A percentile compares a stretch with the other conserved stretches of the same genome.
Conservation (phyloP, 306 rosid species). For the Vachellia collinsii region DNA sequence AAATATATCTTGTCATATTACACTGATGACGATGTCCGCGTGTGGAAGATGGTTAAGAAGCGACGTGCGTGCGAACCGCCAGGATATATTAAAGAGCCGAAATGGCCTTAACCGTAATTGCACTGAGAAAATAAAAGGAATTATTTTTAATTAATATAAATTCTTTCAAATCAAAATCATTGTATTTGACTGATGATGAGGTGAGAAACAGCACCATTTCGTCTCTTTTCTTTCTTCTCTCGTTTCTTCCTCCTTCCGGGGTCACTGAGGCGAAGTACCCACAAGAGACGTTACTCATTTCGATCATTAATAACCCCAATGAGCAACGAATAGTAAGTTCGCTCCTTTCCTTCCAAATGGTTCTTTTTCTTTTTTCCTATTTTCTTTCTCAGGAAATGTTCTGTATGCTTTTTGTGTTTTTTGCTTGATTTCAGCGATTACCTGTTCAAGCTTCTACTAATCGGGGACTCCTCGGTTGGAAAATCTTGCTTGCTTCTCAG, state of each 20-base stretch:
- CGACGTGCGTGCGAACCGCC: neutral
- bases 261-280: neutral
- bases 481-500: no score
- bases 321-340: constrained; percentile 84
- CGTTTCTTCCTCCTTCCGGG: neutral
- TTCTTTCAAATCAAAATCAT: neutral
- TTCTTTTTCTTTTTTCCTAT: no score
- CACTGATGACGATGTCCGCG: neutral
- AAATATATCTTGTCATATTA: neutral
- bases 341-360: constrained; percentile 23
- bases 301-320: constrained; percentile 28
- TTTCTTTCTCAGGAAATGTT: no score
- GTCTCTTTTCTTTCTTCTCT: neutral
- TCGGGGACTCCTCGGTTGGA: no score
- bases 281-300: neutral
- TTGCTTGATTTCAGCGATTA: no score
- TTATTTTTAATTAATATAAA: neutral
- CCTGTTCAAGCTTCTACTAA: no score
- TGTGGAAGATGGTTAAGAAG: neutral
- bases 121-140: neutral
- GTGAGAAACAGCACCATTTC: neutral
- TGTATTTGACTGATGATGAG: constrained; percentile 12
- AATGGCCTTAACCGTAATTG: neutral
- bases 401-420: no score
- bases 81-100: neutral